A percentile compares a stretch with the other conserved stretches of the same genome.
These are phyloP conservation scores for Nicotiana obtusifolia DNA, from an alignment of 257 asterid genomes.

Conservation along the genomic window DNA sequence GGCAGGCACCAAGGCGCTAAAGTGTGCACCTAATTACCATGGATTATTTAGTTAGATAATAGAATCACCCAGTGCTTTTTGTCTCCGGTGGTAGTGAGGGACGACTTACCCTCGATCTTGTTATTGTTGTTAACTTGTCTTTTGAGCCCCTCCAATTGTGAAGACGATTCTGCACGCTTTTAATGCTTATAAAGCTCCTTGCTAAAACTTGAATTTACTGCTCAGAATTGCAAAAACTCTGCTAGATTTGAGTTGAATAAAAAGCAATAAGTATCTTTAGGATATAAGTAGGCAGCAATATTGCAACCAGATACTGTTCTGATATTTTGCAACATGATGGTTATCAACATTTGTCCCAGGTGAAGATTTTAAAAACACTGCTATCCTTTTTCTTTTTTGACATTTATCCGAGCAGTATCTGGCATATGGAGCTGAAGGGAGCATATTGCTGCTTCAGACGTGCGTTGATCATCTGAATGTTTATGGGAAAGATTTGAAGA, in stretches of 20 bases:
- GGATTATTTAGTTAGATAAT: too few species aligned
- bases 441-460: slow-evolving; percentile 63
- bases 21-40: not conserved
- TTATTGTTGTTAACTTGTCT: not conserved
- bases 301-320: not conserved
- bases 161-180: not conserved
- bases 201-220: not conserved
- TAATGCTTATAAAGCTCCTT: not conserved
- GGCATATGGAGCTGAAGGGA: slow-evolving; percentile 62
- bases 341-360: not conserved
- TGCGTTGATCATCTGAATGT: slow-evolving; percentile 61
- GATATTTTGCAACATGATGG: not conserved
- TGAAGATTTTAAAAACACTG: not conserved
- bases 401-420: slow-evolving; percentile 39
- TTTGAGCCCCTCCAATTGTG: not conserved
- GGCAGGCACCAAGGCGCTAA: not conserved
- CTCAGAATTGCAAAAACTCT: not conserved
- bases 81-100: not conserved
- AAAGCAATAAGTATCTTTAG: not conserved
- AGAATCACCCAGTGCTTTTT: too few species aligned
- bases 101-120: not conserved
- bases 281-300: not conserved
- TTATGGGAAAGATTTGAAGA: slow-evolving; percentile 55
- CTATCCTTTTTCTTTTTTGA: not conserved
- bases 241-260: not conserved